A percentile compares a stretch with the other conserved stretches of the same genome.
phyloP scores from a whole-genome alignment of 805 yeast species.

The Nakazawaea populi region DNA sequence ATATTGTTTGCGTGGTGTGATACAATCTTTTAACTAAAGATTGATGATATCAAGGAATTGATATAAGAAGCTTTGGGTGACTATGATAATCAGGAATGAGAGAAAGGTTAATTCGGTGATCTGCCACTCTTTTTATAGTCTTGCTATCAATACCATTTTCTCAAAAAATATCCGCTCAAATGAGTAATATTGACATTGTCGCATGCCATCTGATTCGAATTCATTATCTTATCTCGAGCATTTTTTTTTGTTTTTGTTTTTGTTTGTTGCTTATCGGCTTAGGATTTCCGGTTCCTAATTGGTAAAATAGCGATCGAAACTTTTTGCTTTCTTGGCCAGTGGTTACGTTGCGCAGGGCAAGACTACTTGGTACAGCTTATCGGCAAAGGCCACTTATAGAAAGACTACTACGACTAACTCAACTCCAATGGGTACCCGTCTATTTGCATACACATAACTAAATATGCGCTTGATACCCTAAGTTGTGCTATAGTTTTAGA shows the following conservation, averaged over 20 bases:
- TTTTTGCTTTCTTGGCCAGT: no score
- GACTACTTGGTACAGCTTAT: no score
- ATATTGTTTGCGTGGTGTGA: neutral
- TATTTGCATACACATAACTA: neutral
- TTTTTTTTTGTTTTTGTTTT: neutral
- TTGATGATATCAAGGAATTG: no score
- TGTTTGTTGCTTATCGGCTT: neutral
- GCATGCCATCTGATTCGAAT: neutral
- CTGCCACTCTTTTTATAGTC: no score
- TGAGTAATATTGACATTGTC: neutral
- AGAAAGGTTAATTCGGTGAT: no score
- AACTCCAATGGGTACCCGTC: neutral
- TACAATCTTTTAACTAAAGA: no score
- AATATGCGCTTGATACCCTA: neutral
- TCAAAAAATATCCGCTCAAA: no score
- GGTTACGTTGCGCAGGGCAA: no score
- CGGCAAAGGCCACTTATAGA: neutral
- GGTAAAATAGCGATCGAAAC: neutral
- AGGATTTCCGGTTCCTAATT: slow-evolving; percentile 1
- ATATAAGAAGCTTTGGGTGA: neutral
- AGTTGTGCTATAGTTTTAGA: neutral
- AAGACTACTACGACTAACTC: neutral
- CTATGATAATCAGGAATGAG: no score
- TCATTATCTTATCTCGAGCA: neutral
- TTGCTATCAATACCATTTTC: no score